A percentile compares a stretch with the other conserved stretches of the same genome.
Conservation (phyloP, 306 rosid genomes). For the Cucurbita pepo region DNA sequence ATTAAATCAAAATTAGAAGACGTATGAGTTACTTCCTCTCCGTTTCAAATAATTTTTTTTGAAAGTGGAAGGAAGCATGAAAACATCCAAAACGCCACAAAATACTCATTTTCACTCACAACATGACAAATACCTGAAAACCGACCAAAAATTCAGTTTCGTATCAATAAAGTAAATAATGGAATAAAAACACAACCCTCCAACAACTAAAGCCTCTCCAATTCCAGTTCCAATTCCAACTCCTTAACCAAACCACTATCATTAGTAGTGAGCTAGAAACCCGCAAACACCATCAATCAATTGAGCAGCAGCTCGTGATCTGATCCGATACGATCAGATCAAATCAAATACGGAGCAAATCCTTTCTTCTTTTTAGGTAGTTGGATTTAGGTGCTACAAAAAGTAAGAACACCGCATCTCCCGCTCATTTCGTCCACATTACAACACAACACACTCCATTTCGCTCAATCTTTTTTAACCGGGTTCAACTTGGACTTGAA, state of each 20-base stretch:
- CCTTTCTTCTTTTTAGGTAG: background rate
- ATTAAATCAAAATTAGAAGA: background rate
- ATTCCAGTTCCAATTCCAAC: too few species aligned
- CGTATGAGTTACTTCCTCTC: background rate
- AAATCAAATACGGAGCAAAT: background rate
- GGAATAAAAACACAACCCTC: background rate
- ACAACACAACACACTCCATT: background rate
- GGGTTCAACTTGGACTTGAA: background rate
- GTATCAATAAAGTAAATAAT: background rate
- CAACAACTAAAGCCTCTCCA: too few species aligned
- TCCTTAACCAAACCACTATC: too few species aligned
- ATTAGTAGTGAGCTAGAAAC: too few species aligned
- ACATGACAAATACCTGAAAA: background rate
- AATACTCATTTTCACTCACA: background rate
- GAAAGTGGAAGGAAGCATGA: background rate
- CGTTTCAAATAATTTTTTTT: background rate
- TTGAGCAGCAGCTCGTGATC: background rate
- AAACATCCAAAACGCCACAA: background rate
- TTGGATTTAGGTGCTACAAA: background rate
- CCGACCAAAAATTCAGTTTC: background rate
- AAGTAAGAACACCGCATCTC: background rate
- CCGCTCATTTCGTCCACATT: background rate
- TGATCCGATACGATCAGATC: too few species aligned
- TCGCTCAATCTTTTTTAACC: background rate
- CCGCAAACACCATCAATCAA: background rate